Evolutionary conservation across 1,139 yeast genomes (phyloP), one percentile per base, ranked within the genome.

Genomic region (Pichia sp.): DNA sequence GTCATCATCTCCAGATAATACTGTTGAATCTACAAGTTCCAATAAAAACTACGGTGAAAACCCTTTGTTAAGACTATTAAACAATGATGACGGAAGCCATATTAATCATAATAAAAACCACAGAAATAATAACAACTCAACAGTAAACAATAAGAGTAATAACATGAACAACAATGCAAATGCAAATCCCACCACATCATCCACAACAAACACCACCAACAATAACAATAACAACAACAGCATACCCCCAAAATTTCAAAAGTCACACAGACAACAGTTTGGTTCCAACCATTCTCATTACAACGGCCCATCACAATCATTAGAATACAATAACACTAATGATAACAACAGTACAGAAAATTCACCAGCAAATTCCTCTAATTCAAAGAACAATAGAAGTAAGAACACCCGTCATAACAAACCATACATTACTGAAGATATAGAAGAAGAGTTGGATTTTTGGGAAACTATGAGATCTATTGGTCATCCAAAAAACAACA

Each of bases 381-480:
- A 12, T 4, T 31, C 21, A 15, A 20, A 24, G 10, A 18, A 12
- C 22, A 11, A n/a, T 11, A 28, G 11, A n/a, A 42, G 20, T 22
- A 39, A 18, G 2, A 34, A 27, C 8, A 21, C 14, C n/a, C 30
- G 18, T 5, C 27, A 32, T 24, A 21, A 17, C n/a, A 47, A 46
- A 22, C 41, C 41, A 28, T 52, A 49, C 36, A 21, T 46, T 10
- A 44, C 58, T 2, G 67, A 62, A 37, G 74, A 69, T 14, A 58
- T 70, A 7, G 79, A 74, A 19, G 79, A 73, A 42, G 88, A 80
- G 17, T 57, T 77, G 32, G 89, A 82, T 60, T 83, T 83, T 58
- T 83, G 88, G 86, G 89, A 83, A 55, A 77, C 81, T 2, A 73
- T 84, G 76, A 71, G 85, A 48, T 73, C 81, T 28, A 62, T 82